Base-by-base conservation (phyloP, 176 grass and related monocot genomes). In the Aegilops bicornis region DNA sequence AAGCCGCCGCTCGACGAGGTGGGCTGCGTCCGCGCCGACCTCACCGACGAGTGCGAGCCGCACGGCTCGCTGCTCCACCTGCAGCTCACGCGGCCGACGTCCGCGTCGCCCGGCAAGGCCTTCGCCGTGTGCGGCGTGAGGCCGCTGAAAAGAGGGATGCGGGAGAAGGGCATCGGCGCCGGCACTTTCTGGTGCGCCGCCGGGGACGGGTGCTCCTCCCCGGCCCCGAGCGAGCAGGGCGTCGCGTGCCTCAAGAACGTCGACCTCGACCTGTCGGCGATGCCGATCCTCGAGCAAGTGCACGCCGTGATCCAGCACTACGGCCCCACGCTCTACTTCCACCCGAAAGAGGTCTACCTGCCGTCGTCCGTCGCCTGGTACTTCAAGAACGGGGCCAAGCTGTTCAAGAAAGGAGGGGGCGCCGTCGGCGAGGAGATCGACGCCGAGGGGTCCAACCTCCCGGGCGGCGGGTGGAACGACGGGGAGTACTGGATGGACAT, bases 311-410 rank as follows among this genome's bases (percentile, higher is more conserved):
- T 98, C 87, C 79, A 77, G 70, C 89, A 95, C 67, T 98, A 98
- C 86, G 96, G 96, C 6, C 96, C 93, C 40, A 91, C 88, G 23
- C 45, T 98, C 8, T 92, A 83, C 90, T 98, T 95, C 82, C 93
- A 98, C 83, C 96, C 96, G 1, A 94, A 89, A 22, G 96, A 98
- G 77, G 40, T 56, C 23, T 98, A 91, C 89, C 91, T 98, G 81
- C 93, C 96, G 65, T 98, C 96, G n/a, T 98, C 96, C 35, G 90
- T 98, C 71, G 69, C 93, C n/a, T 98, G 96, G 96, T 98, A 87
- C 81, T 98, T 98, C 47, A 75, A 98, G 80, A 95, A 90, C 84
- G 96, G 96, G 0, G 96, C 93, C 58, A 7, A 50, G 76, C 45
- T 96, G 69, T 91, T 86, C 85, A 87, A 8, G 89, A 90, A 74